These are phyloP conservation scores for Monilinia laxa DNA, from an alignment of 2,329 filamentous ascomycete genomes.

Conservation along the genomic window DNA sequence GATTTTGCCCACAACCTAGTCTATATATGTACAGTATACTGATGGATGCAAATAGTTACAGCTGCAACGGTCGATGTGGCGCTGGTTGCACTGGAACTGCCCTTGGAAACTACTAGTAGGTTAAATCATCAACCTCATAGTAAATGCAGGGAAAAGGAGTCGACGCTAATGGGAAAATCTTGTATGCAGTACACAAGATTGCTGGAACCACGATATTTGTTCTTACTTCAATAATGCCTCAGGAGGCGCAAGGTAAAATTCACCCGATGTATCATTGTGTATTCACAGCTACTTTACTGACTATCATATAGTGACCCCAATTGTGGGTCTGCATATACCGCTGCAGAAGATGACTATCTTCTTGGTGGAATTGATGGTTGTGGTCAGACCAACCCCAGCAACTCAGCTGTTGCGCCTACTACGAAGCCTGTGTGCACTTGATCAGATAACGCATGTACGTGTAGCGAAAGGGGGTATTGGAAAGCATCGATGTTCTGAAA, in stretches of 20 bases:
- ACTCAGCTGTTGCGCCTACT: conserved; percentile 35
- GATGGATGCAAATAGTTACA: conserved; percentile 44
- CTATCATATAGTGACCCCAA: conserved; percentile 46
- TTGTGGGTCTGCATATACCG: conserved; percentile 47
- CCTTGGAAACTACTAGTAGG: conserved; percentile 47
- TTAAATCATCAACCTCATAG: background rate
- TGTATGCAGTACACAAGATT: conserved; percentile 46
- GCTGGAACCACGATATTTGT: conserved; percentile 52
- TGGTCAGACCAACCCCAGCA: conserved; percentile 42
- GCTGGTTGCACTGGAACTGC: conserved; percentile 47
- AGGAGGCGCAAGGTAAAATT: conserved; percentile 48
- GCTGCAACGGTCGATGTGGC: conserved; percentile 51
- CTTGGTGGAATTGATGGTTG: conserved; percentile 43
- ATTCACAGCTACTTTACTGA: background rate
- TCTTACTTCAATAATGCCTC: conserved; percentile 51
- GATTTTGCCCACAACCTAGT: conserved; percentile 26
- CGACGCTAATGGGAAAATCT: background rate
- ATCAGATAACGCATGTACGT: background rate
- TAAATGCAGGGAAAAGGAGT: background rate
- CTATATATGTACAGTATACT: background rate
- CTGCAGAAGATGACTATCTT: conserved; percentile 47
- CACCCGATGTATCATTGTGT: background rate
- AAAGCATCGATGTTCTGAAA: background rate
- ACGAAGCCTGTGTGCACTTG: conserved; percentile 37
- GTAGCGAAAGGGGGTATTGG: too few species aligned